phyloP scores from a whole-genome alignment of 495 filamentous ascomycete genomes.

The Bacidia gigantensis region DNA sequence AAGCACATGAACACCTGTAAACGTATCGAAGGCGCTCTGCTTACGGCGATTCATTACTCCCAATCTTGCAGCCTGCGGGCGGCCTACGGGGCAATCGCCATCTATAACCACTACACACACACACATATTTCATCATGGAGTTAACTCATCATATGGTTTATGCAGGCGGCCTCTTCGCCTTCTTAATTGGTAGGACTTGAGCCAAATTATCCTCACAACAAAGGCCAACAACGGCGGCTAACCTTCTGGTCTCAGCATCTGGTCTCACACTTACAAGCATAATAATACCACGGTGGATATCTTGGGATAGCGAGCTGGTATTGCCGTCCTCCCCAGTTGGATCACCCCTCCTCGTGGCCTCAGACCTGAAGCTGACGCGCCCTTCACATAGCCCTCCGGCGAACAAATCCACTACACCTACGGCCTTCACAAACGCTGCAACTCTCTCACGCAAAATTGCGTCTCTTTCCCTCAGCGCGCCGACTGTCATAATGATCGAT shows the following conservation, averaged over 20 bases:
- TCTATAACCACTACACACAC: background rate
- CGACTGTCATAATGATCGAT: slow-evolving; percentile 57
- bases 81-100: background rate
- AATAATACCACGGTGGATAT: slow-evolving; percentile 65
- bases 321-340: background rate
- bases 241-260: slow-evolving; percentile 43
- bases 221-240: background rate
- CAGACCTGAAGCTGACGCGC: background rate
- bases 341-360: background rate
- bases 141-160: slow-evolving; percentile 45
- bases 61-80: background rate
- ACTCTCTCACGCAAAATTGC: slow-evolving; percentile 44
- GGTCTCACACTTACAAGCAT: slow-evolving; percentile 64
- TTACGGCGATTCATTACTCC: background rate
- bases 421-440: slow-evolving; percentile 72
- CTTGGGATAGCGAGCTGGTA: slow-evolving; percentile 52
- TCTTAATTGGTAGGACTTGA: slow-evolving; percentile 43
- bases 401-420: slow-evolving; percentile 49
- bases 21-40: background rate
- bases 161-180: slow-evolving; percentile 38
- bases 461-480: slow-evolving; percentile 44
- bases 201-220: background rate
- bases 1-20: too few species aligned
- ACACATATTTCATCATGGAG: slow-evolving; percentile 5
- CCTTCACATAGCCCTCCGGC: slow-evolving; percentile 21